Evolutionary conservation across 192 early-diverging fungal species (phyloP).

Genomic region (Chytriomyces sp.): DNA sequence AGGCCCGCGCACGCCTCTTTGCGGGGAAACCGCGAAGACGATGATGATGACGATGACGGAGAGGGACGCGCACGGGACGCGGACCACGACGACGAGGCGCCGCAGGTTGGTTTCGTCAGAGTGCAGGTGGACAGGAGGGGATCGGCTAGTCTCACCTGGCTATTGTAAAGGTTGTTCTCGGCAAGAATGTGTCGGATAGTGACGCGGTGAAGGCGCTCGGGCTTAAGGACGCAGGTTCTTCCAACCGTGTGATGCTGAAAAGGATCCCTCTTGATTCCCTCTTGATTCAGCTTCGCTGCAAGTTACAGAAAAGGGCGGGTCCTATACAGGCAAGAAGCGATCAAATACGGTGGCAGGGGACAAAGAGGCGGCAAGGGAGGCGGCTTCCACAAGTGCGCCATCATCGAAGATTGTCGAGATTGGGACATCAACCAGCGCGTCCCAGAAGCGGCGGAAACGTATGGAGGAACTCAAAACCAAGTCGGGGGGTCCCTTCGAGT

Average conservation of each 20-base stretch:
- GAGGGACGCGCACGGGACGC: too few species aligned
- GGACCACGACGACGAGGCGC: slow-evolving; percentile 19
- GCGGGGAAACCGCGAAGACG: background rate
- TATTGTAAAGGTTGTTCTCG: slow-evolving; percentile 16
- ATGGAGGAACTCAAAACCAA: slow-evolving; percentile 5
- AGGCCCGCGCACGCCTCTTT: background rate
- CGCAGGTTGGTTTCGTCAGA: background rate
- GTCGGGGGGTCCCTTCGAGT: background rate
- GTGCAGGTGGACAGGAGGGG: background rate
- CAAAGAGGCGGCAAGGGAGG: background rate
- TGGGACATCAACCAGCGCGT: background rate
- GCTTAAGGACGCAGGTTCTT: slow-evolving; percentile 14
- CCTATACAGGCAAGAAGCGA: slow-evolving; percentile 2
- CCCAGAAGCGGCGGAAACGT: background rate
- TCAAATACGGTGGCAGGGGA: background rate
- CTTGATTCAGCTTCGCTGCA: background rate
- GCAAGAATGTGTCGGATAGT: slow-evolving; percentile 6
- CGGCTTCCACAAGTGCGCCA: background rate
- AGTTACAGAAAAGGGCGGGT: slow-evolving; percentile 1
- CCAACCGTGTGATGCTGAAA: background rate
- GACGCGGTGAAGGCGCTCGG: slow-evolving; percentile 19
- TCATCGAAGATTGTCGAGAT: background rate
- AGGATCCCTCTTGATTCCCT: background rate
- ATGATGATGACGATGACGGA: background rate
- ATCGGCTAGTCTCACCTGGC: background rate